Evolutionary conservation across 116 monocot species (phyloP).

Genomic region (Phalaenopsis hybrid): DNA sequence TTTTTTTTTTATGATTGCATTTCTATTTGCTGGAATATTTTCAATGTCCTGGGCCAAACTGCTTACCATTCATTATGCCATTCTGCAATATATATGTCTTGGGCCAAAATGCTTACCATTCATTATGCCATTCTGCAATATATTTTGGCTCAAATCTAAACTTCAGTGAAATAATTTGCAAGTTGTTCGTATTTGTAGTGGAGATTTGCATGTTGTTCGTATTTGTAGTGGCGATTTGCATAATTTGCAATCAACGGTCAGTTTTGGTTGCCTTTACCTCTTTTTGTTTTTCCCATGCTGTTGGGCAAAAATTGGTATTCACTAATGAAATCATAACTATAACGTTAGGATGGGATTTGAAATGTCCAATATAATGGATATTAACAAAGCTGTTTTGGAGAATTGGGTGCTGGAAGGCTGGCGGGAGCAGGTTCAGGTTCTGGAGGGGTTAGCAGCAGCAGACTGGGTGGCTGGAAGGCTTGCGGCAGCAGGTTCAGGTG

Average conservation of each 20-base stretch:
- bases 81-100: not conserved
- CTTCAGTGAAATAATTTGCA: not conserved
- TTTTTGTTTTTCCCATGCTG: not conserved
- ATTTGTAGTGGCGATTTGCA: not conserved
- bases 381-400: no score
- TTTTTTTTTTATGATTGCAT: not conserved
- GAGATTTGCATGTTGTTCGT: not conserved
- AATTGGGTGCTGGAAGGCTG: no score
- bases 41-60: not conserved
- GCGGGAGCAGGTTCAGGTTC: no score
- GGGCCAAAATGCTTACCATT: not conserved
- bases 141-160: not conserved
- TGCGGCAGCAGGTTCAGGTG: no score
- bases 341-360: not conserved
- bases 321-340: not conserved
- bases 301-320: not conserved
- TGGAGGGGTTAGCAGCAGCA: no score
- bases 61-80: not conserved
- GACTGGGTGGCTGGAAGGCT: no score
- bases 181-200: no score
- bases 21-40: not conserved
- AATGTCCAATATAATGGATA: no score
- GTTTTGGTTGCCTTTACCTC: not conserved
- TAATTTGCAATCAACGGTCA: not conserved
- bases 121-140: not conserved